Conservation (phyloP, 164 flowering plant species). For the Sextonia rubra region DNA sequence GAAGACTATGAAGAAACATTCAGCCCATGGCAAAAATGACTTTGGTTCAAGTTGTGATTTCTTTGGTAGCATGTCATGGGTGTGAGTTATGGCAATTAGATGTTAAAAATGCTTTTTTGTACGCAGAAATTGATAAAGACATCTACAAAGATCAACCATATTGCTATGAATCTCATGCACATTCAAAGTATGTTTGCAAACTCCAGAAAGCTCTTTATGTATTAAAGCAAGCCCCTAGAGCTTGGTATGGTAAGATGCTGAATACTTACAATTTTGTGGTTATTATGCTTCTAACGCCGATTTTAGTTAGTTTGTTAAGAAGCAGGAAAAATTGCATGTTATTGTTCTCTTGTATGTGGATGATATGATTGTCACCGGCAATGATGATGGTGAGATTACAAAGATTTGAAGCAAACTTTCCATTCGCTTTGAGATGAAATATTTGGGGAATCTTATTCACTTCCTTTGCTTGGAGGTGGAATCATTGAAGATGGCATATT, state of each 20-base stretch:
- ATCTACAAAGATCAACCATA: conserved; percentile 17
- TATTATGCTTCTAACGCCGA: too few species aligned
- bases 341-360: too few species aligned
- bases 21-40: neutral
- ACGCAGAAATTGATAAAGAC: neutral
- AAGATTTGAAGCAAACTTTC: too few species aligned
- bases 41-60: neutral
- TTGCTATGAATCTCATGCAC: conserved; percentile 6
- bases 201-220: conserved; percentile 19
- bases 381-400: too few species aligned
- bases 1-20: neutral
- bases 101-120: neutral
- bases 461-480: too few species aligned
- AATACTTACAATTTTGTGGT: conserved; percentile 17
- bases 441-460: too few species aligned
- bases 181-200: conserved; percentile 18
- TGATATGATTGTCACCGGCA: too few species aligned
- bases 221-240: neutral
- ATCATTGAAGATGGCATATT: too few species aligned
- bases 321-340: too few species aligned
- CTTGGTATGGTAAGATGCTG: conserved; percentile 17
- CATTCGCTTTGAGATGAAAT: too few species aligned
- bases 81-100: neutral
- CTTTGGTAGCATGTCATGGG: neutral
- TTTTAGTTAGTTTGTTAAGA: too few species aligned